Conservation (phyloP, 2,329 filamentous ascomycete species). For the Penicillium sp. region DNA sequence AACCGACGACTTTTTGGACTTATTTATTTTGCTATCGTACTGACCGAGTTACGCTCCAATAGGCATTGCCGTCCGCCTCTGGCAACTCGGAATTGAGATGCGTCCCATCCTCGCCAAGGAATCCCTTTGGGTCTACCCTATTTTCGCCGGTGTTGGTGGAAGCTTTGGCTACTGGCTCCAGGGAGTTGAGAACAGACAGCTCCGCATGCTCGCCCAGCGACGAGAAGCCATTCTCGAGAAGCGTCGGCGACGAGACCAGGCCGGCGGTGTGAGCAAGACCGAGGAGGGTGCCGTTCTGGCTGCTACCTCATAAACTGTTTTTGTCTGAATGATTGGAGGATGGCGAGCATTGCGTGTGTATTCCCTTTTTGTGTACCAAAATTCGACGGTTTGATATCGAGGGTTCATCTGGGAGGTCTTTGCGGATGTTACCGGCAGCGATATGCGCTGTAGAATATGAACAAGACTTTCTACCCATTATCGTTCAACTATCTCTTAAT, state of each 20-base stretch:
- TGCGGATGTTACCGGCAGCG: constrained; percentile 13
- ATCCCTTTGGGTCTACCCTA: constrained; percentile 85
- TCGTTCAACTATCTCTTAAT: not conserved
- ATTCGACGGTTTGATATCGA: constrained; percentile 30
- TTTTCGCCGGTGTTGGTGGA: constrained; percentile 78
- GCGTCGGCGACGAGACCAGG: constrained; percentile 69
- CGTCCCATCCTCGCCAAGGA: constrained; percentile 82
- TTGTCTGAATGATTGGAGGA: constrained; percentile 11
- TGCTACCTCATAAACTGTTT: constrained; percentile 32
- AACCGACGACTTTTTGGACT: not conserved
- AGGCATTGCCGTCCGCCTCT: constrained; percentile 89
- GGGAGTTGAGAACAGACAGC: constrained; percentile 80
- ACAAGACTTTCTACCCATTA: constrained; percentile 6
- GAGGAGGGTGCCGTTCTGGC: constrained; percentile 36
- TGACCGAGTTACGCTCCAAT: constrained; percentile 16
- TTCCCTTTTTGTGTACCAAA: constrained; percentile 30
- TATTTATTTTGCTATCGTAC: not conserved
- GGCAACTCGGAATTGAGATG: constrained; percentile 98
- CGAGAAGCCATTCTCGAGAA: constrained; percentile 83
- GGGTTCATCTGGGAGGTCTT: constrained; percentile 14
- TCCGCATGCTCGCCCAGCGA: constrained; percentile 69
- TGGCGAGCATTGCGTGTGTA: constrained; percentile 20
- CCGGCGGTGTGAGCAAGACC: constrained; percentile 49
- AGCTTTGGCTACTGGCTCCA: constrained; percentile 97
- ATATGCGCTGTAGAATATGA: constrained; percentile 17